Percentiles rank a stretch among this genome's conserved stretches.
These are phyloP conservation scores for Solanum boliviense DNA, from an alignment of 257 asterid species.

Conservation along the genomic window DNA sequence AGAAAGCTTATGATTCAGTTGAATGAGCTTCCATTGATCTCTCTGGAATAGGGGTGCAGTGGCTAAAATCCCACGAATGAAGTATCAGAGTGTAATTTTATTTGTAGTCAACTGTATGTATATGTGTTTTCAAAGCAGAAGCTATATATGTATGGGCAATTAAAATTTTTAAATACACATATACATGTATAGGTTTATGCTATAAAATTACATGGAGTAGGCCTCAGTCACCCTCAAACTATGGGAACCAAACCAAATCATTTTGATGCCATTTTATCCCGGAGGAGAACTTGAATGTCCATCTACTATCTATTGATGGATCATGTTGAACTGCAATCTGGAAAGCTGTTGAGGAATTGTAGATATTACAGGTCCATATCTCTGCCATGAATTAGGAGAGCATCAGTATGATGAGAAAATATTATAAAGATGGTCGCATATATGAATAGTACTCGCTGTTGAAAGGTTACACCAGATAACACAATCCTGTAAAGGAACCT, in stretches of 20 bases:
- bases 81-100: no score
- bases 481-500: background rate
- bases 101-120: no score
- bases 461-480: background rate
- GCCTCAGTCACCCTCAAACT: background rate
- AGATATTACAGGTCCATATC: constrained; percentile 94
- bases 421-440: background rate
- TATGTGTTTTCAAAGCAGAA: no score
- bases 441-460: background rate
- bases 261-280: background rate
- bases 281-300: background rate
- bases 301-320: constrained; percentile 34
- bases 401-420: background rate
- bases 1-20: no score
- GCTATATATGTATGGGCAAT: no score
- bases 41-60: no score
- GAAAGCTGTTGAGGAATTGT: constrained; percentile 94
- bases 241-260: background rate
- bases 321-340: constrained; percentile 92
- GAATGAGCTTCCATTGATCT: no score
- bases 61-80: no score
- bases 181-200: no score
- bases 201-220: background rate
- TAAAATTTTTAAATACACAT: no score
- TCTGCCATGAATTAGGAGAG: constrained; percentile 29